Base-by-base conservation (phyloP, 2,329 filamentous ascomycete genomes). In the Cercospora sojina region DNA sequence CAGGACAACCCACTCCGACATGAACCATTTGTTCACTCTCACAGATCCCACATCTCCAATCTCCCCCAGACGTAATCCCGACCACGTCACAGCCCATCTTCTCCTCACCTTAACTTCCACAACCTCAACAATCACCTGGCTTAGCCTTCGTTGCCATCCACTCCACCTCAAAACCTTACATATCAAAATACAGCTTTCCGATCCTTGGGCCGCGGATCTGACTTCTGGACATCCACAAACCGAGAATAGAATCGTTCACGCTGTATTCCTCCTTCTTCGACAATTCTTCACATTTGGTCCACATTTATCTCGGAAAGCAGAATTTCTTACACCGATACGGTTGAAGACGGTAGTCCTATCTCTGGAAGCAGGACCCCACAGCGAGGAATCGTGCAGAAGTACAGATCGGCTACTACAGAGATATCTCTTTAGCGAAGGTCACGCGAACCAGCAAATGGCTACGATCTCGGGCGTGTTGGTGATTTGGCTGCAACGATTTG, bases 191-290 rank as follows among this genome's bases (percentile, higher is more conserved):
- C 57, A 35, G 5, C 47, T 65, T 9, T 32, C 20, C 31, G 16
- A 65, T 25, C 31, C 58, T 23, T 58, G 49, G 25, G 58, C 61
- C 32, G 31, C 47, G 18, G 32, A n/a, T 10, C 41, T 65, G 2
- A 55, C 13, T 1, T 65, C 64, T 0, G 51, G 47, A 18, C 23
- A 27, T 7, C 51, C 58, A 6, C 12, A 35, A 9, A 31, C 32
- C 27, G 64, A 62, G 16, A 65, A 65, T 29, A 56, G 53, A 56
- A 58, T 65, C 58, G 10, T 65, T 7, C 64, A 59, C 3, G 31
- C 64, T n/a, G 3, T 65, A 13, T 57, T 47, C 51, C 13, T 29
- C 7, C 29, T 65, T 5, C 49, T 65, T 2, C 58, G 55, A 47
- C 49, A 56, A 31, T 62, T 57, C 41, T 61, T 49, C 25, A 16